Base-by-base conservation (phyloP, 139 green algal genomes). In the Micromonas pusilla region DNA sequence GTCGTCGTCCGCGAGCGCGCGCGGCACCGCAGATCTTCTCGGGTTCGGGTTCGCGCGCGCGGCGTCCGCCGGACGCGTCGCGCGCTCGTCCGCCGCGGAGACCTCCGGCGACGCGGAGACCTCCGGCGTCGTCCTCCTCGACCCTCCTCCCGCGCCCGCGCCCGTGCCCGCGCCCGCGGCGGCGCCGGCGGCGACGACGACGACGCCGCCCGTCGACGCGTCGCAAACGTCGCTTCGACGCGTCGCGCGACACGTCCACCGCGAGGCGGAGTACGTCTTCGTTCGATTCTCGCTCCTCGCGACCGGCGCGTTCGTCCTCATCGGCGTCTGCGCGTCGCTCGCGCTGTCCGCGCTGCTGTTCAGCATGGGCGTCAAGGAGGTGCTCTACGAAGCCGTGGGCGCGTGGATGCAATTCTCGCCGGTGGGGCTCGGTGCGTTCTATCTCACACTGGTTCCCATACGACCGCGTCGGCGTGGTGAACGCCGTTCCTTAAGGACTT, bases 281-380 rank as follows among this genome's bases (percentile, higher is more conserved):
- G 62, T 70, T 6, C 13, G 28, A 16, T 6, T 70, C 9, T 31
- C 28, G 13, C 26, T 70, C 13, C 13, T 31, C 62, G 19, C 19
- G 62, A 32, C 26, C 13, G 19, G 28, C 26, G 62, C 5, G 62
- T 70, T 70, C 62, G 62, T 70, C 9, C 26, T 33, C 9, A 9
- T 70, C 62, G 62, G 62, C 62, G 62, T 70, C 13, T 31, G 26
- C 62, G 62, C 62, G 13, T 19, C 62, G 62, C 62, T 70, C 26
- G 20, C 20, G 62, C n/a, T 70, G 62, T 6, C 13, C 62, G 9
- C 28, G 26, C 19, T 70, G 26, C 62, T 70, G 26, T 70, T 70
- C 62, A 33, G 5, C 26, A 70, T 33, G 62, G 62, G 62, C 13
- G n/a, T 70, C 28, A 31, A 33, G 26, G 62, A 70, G 26, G 62